Evolutionary conservation across 2,329 filamentous ascomycete genomes (phyloP), one percentile per base, ranked within the genome.

Genomic region (Nigrospora sphaerica): DNA sequence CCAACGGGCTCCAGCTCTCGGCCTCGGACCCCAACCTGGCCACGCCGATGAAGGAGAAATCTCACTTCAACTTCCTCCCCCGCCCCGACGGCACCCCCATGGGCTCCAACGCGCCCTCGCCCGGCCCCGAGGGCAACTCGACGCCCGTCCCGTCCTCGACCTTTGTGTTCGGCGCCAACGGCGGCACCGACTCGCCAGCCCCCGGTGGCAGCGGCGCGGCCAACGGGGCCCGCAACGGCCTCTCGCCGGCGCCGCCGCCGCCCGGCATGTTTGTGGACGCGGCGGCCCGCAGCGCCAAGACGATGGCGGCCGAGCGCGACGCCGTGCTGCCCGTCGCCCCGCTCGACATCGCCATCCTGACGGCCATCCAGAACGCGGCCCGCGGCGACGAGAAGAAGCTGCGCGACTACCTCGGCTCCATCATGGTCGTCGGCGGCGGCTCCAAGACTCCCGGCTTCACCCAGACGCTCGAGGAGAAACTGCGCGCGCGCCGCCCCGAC

Each of bases 321-420:
- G 77, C 81, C 36, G 84, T 93, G 32, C 77, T 96, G 4, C 91
- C 93, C 0, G 69, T 90, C 12, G 87, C 88, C 47, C 83, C 92
- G 0, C 80, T 98, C 23, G 92, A 97, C 63, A 79, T 85, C 51
- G 92, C 93, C 6, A 95, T 98, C 57, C 77, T 96, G 49, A 90
- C 87, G 14, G 91, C 85, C 42, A 95, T 97, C 59, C 79, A 86
- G 41, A 86, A 95, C 64, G 93, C 89, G 9, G 85, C 89, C 44
- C 86, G 85, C 52, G 85, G 85, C 47, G 92, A 97, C 62, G 90
- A 97, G 54, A 92, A 93, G 70, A 95, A 95, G 66, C 82, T 92
- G 52, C 85, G 88, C 45, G 93, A 98, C 61, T 86, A 95, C 59
- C 76, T 95, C 32, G 87, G 88, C 34, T 86, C 86, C 40, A 92